Percentiles rank a stretch among this genome's conserved stretches.
Evolutionary conservation across 441 rosid species (phyloP).

Genomic region (Euphorbia schlechtendalii): DNA sequence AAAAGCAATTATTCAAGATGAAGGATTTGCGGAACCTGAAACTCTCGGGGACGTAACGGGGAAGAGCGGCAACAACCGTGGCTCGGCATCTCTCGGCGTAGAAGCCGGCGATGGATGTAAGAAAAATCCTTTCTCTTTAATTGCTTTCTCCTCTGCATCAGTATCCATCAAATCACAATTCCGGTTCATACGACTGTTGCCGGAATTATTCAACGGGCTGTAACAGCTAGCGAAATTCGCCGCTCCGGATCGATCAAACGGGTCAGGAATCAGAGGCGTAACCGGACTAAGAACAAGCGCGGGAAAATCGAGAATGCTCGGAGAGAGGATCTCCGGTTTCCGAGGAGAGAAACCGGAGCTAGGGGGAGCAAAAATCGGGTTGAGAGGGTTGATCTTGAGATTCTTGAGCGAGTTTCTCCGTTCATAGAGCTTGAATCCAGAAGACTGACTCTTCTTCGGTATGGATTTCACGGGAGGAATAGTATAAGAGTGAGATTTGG

Average conservation of each 20-base stretch:
- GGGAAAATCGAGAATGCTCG: conserved; percentile 85
- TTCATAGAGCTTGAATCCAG: conserved; percentile 83
- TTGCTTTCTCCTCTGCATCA: conserved; percentile 71
- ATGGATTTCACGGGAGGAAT: conserved; percentile 45
- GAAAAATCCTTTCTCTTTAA: conserved; percentile 77
- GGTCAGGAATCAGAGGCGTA: conserved; percentile 79
- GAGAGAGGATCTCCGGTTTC: conserved; percentile 71
- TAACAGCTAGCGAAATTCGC: conserved; percentile 23
- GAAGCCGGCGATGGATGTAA: conserved; percentile 74
- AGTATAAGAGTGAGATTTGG: conserved; percentile 32
- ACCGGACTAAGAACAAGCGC: conserved; percentile 76
- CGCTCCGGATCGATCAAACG: conserved; percentile 61
- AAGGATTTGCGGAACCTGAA: conserved; percentile 52
- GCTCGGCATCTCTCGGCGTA: conserved; percentile 67
- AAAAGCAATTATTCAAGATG: conserved; percentile 22
- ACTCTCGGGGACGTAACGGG: conserved; percentile 83
- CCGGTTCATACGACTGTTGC: background rate
- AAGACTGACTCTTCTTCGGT: conserved; percentile 42
- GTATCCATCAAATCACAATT: conserved; percentile 11
- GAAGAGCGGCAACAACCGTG: conserved; percentile 75
- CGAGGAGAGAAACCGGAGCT: conserved; percentile 53
- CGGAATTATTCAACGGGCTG: conserved; percentile 16
- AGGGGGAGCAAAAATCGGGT: conserved; percentile 41
- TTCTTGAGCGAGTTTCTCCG: conserved; percentile 73
- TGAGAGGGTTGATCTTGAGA: conserved; percentile 72